Conservation (phyloP, 2,329 filamentous ascomycete genomes). For the Thermomyces lanuginosus region DNA sequence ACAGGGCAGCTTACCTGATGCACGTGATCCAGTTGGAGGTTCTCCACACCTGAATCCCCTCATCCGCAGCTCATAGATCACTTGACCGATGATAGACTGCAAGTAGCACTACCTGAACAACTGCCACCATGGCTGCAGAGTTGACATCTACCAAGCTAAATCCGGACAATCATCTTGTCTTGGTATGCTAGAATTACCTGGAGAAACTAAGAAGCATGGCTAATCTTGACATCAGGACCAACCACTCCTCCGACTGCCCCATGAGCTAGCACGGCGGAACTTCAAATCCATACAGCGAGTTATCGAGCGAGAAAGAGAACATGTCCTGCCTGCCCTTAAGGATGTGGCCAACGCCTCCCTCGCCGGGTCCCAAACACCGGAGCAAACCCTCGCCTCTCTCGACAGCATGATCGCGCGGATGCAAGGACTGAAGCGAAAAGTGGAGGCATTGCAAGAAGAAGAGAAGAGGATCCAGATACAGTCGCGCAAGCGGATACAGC, state of each 20-base stretch:
- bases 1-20: no score
- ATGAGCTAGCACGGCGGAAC: slow-evolving; percentile 85
- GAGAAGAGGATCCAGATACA: slow-evolving; percentile 62
- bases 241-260: slow-evolving; percentile 78
- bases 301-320: slow-evolving; percentile 32
- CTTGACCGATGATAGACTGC: no score
- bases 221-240: slow-evolving; percentile 49
- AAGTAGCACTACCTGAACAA: no score
- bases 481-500: slow-evolving; percentile 57
- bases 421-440: slow-evolving; percentile 75
- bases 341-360: slow-evolving; percentile 45
- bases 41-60: no score
- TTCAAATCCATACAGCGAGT: slow-evolving; percentile 55
- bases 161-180: slow-evolving; percentile 33
- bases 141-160: slow-evolving; percentile 33
- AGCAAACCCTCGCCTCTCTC: slow-evolving; percentile 61
- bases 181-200: no score
- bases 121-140: slow-evolving; percentile 25
- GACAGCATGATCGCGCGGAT: slow-evolving; percentile 75
- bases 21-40: no score
- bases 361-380: slow-evolving; percentile 43
- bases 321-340: slow-evolving; percentile 33
- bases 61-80: no score
- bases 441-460: slow-evolving; percentile 59
- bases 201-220: no score